Evolutionary conservation across 345 rosid species (phyloP).

Genomic region (Isatis tinctoria): DNA sequence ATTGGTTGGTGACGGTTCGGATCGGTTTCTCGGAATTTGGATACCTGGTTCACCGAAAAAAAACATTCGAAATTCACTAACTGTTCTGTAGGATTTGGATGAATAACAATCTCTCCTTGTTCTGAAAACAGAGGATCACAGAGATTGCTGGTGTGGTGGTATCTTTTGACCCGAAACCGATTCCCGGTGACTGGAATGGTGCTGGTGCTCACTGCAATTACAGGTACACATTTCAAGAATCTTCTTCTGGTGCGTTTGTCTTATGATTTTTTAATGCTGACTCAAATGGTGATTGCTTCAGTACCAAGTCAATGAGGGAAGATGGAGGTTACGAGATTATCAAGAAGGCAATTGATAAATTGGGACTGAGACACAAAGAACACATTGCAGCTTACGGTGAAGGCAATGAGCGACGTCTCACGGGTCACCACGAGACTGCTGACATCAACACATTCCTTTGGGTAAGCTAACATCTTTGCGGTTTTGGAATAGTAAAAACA

Average conservation of each 20-base stretch:
- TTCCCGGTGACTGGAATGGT: slow-evolving; percentile 96
- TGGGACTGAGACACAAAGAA: slow-evolving; percentile 70
- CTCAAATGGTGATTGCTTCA: slow-evolving; percentile 23
- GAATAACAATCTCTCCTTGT: neutral
- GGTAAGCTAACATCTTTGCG: slow-evolving; percentile 36
- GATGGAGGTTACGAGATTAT: slow-evolving; percentile 71
- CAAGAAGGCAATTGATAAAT: slow-evolving; percentile 83
- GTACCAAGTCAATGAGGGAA: slow-evolving; percentile 77
- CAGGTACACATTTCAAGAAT: slow-evolving; percentile 44
- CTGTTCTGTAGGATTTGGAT: neutral
- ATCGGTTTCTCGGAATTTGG: too few relatives aligned
- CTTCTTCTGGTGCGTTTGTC: neutral
- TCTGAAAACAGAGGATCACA: slow-evolving; percentile 69
- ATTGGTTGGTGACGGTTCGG: too few relatives aligned
- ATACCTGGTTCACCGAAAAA: too few relatives aligned
- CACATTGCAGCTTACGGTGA: slow-evolving; percentile 95
- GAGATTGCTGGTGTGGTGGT: slow-evolving; percentile 88
- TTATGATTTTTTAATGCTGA: neutral
- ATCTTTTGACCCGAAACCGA: slow-evolving; percentile 87
- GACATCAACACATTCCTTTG: slow-evolving; percentile 68
- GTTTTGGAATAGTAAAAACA: neutral
- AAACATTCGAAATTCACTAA: neutral
- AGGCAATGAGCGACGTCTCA: slow-evolving; percentile 89
- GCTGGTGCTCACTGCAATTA: slow-evolving; percentile 93
- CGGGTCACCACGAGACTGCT: slow-evolving; percentile 83